These are phyloP conservation scores for Mucor indicus DNA, from an alignment of 371 early-diverging fungal species.

Conservation along the genomic window DNA sequence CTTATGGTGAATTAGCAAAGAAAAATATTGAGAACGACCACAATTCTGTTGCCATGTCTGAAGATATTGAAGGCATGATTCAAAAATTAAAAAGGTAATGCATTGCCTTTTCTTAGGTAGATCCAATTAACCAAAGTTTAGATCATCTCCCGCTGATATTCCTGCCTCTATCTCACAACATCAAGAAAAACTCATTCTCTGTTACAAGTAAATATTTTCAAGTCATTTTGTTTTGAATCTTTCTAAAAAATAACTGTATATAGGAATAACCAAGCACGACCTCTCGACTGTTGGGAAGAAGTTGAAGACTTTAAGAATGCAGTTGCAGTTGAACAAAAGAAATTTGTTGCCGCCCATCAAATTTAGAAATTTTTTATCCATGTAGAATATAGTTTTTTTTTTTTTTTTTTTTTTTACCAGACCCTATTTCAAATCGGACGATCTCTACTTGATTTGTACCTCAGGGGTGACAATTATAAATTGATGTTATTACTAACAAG, in stretches of 20 bases:
- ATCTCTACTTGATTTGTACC: too few relatives aligned
- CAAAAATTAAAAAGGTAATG: slow-evolving; percentile 43
- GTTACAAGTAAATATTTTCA: slow-evolving; percentile 36
- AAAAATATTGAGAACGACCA: slow-evolving; percentile 42
- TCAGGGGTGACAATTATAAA: too few relatives aligned
- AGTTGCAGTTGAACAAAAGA: slow-evolving; percentile 25
- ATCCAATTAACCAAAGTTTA: too few relatives aligned
- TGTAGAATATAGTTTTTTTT: too few relatives aligned
- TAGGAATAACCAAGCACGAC: slow-evolving; percentile 48
- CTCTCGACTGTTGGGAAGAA: slow-evolving; percentile 54
- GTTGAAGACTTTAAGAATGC: slow-evolving; percentile 19
- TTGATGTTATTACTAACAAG: too few relatives aligned
- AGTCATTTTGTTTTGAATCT: background rate
- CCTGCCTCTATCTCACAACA: slow-evolving; percentile 38
- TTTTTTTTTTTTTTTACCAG: too few relatives aligned
- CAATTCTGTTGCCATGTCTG: slow-evolving; percentile 41
- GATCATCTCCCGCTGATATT: slow-evolving; percentile 37
- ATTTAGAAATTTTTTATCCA: too few relatives aligned
- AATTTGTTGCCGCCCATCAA: slow-evolving; percentile 38
- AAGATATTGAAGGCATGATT: slow-evolving; percentile 48
- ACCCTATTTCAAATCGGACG: too few relatives aligned
- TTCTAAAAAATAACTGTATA: background rate
- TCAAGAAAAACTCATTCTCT: slow-evolving; percentile 45
- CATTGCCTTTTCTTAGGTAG: too few relatives aligned
- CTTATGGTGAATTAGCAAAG: slow-evolving; percentile 37